Evolutionary conservation across 148 eudicot genomes (phyloP).

Genomic region (Oxyria digyna): DNA sequence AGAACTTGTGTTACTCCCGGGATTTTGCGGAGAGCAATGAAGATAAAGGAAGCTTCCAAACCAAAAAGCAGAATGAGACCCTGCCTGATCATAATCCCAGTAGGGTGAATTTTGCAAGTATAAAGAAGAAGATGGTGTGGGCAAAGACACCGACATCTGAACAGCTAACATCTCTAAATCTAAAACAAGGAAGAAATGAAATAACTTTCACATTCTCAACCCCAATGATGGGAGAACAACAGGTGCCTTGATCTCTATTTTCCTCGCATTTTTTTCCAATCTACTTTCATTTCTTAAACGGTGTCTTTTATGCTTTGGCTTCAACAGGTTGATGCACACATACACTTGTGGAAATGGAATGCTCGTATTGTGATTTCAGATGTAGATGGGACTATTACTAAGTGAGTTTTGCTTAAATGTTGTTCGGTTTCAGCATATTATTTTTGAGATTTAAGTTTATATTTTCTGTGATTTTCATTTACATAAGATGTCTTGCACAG

Average conservation of each 20-base stretch:
- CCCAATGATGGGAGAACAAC: constrained; percentile 61
- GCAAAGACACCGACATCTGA: constrained; percentile 67
- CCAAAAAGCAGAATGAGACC: neutral
- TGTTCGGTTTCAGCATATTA: neutral
- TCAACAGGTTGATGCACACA: constrained; percentile 80
- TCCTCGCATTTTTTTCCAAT: neutral
- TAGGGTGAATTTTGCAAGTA: constrained; percentile 11
- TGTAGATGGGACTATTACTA: constrained; percentile 97
- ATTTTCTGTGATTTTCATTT: constrained; percentile 4
- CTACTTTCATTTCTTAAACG: neutral
- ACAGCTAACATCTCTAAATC: constrained; percentile 69
- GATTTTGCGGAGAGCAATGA: no score
- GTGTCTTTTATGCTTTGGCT: constrained; percentile 2
- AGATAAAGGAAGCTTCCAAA: no score
- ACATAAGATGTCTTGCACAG: constrained; percentile 23
- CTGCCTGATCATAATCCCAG: neutral
- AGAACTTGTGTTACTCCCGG: neutral
- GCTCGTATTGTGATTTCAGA: constrained; percentile 79
- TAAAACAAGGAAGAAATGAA: constrained; percentile 64
- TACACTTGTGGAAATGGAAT: constrained; percentile 93
- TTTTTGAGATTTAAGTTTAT: neutral
- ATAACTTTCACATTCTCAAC: constrained; percentile 76
- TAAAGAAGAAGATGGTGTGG: constrained; percentile 31
- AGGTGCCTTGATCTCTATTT: constrained; percentile 25
- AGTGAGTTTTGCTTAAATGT: constrained; percentile 32